These are phyloP conservation scores for Paecilomyces niveus DNA, from an alignment of 2,329 filamentous ascomycete species.

Conservation along the genomic window DNA sequence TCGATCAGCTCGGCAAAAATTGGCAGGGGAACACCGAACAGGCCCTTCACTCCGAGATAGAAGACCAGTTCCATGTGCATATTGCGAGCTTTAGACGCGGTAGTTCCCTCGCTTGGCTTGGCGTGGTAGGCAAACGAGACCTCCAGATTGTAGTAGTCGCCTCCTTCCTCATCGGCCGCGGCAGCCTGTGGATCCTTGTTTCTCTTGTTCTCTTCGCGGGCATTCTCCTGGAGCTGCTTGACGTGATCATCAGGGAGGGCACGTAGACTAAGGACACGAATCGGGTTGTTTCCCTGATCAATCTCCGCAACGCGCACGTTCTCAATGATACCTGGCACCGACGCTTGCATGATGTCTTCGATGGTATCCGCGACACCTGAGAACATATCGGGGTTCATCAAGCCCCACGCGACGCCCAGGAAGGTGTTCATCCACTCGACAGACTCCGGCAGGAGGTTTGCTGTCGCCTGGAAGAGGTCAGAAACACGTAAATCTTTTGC, in stretches of 20 bases:
- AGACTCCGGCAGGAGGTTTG: conserved; percentile 85
- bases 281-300: conserved; percentile 82
- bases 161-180: conserved; percentile 81
- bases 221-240: conserved; percentile 71
- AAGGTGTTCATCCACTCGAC: conserved; percentile 96
- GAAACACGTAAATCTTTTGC: background rate
- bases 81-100: conserved; percentile 78
- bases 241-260: conserved; percentile 79
- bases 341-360: conserved; percentile 95
- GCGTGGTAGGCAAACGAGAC: conserved; percentile 88
- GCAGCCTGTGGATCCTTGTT: conserved; percentile 80
- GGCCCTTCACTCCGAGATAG: conserved; percentile 80
- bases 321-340: conserved; percentile 82
- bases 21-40: conserved; percentile 82
- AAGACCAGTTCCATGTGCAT: conserved; percentile 98
- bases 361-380: conserved; percentile 83
- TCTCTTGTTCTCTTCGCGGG: conserved; percentile 70
- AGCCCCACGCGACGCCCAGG: conserved; percentile 74
- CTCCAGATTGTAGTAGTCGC: conserved; percentile 89
- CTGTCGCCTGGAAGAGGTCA: conserved; percentile 52
- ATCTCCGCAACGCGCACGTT: conserved; percentile 94
- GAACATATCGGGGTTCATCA: conserved; percentile 96
- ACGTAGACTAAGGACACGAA: conserved; percentile 79
- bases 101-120: conserved; percentile 60
- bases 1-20: conserved; percentile 86